Percentiles rank a stretch among this genome's conserved stretches.
Conservation (phyloP, 176 grass and related monocot species). For the Aegilops tauschii region DNA sequence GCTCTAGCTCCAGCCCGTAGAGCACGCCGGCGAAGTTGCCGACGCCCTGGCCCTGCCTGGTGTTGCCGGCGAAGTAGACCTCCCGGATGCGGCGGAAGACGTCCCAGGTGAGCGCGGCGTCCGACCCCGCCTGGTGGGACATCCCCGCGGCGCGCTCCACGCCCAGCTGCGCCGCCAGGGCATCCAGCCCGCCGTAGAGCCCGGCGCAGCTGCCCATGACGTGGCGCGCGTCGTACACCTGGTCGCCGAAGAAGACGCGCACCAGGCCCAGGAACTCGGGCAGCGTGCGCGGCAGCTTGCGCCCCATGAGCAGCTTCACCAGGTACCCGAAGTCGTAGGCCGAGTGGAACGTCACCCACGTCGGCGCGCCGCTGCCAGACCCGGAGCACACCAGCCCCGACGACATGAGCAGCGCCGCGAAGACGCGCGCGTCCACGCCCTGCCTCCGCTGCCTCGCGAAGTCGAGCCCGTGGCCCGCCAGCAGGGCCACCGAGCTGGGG, state of each 20-base stretch:
- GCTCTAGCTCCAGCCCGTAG: constrained; percentile 54
- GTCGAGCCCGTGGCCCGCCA: constrained; percentile 62
- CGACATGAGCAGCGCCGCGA: constrained; percentile 66
- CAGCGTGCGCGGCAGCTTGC: constrained; percentile 39
- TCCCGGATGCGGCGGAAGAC: constrained; percentile 51
- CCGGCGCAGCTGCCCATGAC: constrained; percentile 39
- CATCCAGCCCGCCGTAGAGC: constrained; percentile 65
- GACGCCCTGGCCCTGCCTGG: not conserved
- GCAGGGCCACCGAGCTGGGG: constrained; percentile 48
- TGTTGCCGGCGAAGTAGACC: constrained; percentile 41
- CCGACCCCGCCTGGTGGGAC: constrained; percentile 78
- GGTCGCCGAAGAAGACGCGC: constrained; percentile 58
- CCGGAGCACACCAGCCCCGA: constrained; percentile 62
- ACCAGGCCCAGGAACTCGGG: constrained; percentile 51
- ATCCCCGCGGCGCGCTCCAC: constrained; percentile 48
- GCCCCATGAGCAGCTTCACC: constrained; percentile 51
- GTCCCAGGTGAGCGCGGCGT: constrained; percentile 83
- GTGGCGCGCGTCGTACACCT: constrained; percentile 78
- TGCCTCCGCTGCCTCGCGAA: constrained; percentile 47
- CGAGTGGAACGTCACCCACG: constrained; percentile 76
- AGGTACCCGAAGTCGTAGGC: constrained; percentile 89
- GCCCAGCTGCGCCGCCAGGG: constrained; percentile 40
- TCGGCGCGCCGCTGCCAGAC: not conserved
- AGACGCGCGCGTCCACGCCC: constrained; percentile 39
- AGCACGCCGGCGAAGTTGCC: constrained; percentile 46